Evolutionary conservation across 1,139 yeast species (phyloP), one percentile per base, ranked within the genome.

Genomic region (Pneumocystis jirovecii): DNA sequence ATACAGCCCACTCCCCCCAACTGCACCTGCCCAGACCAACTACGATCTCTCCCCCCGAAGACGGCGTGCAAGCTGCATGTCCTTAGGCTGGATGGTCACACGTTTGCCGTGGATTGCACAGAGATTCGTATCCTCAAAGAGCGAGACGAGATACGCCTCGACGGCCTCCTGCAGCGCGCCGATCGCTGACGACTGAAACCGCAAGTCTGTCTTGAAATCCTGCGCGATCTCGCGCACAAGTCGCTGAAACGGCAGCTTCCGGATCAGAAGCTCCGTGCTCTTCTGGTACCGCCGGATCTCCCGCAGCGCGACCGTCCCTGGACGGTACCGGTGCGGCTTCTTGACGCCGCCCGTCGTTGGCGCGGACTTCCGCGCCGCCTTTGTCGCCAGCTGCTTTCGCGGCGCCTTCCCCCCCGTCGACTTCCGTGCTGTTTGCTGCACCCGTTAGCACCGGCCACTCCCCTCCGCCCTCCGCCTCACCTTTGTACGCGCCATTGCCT

Each of bases 301-400:
- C 87, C 97, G 91, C 78, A 91, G 87, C 75, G 97, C 97, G 77
- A 91, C 97, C 77, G 97, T 91, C 90, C 97, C 97, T 80, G 97
- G 97, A 93, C 90, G 91, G 83, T 90, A 91, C 87, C 97, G 89
- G 89, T 91, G 97, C 73, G 97, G 97, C 85, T 91, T 91, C 91
- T 91, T 91, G 79, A 91, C 97, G 86, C 97, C 97, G 79, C 97
- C 97, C 72, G 96, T 85, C 71, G 96, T 83, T 61, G 78, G 77
- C 69, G 97, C 97, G 67, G 97, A 90, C 82, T 91, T 91, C 85
- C 97, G 87, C 74, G 97, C 97, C 75, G 96, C 97, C 87, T 91
- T 91, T 73, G 97, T 90, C 76, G 97, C 97, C 77, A 91, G 85
- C 82, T 90, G 96, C 83, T 91, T 91, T 87, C 97, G 89, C 84